Evolutionary conservation across 495 filamentous ascomycete species (phyloP).

Genomic region (Podospora pseudopauciseta): DNA sequence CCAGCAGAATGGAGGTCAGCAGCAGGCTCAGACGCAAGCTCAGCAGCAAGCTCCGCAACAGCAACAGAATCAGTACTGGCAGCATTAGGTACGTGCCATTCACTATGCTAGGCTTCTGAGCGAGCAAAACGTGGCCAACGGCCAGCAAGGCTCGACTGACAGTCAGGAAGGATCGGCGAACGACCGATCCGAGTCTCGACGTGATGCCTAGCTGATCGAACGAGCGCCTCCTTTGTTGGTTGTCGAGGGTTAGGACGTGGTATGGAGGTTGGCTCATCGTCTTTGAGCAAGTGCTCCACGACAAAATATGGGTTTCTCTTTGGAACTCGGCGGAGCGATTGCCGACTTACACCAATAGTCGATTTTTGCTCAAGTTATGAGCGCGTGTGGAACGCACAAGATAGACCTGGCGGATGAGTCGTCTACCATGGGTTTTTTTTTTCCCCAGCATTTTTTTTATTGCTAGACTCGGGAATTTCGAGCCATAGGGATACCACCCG

Average conservation of each 20-base stretch:
- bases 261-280: neutral
- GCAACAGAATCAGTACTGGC: neutral
- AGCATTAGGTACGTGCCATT: neutral
- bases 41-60: slow-evolving; percentile 5
- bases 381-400: neutral
- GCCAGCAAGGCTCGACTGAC: neutral
- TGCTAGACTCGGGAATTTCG: neutral
- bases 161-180: neutral
- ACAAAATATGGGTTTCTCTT: neutral
- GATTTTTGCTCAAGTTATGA: too few species aligned
- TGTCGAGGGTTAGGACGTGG: neutral
- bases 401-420: neutral
- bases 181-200: too few species aligned
- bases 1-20: slow-evolving; percentile 7
- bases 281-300: neutral
- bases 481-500: neutral
- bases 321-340: neutral
- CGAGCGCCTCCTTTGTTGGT: neutral
- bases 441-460: neutral
- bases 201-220: neutral
- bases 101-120: neutral
- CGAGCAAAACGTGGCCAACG: too few species aligned
- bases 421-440: neutral
- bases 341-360: neutral
- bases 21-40: slow-evolving; percentile 12